A percentile compares a stretch with the other conserved stretches of the same genome.
Evolutionary conservation across 495 filamentous ascomycete species (phyloP).

Genomic region (Xylaria castorea): DNA sequence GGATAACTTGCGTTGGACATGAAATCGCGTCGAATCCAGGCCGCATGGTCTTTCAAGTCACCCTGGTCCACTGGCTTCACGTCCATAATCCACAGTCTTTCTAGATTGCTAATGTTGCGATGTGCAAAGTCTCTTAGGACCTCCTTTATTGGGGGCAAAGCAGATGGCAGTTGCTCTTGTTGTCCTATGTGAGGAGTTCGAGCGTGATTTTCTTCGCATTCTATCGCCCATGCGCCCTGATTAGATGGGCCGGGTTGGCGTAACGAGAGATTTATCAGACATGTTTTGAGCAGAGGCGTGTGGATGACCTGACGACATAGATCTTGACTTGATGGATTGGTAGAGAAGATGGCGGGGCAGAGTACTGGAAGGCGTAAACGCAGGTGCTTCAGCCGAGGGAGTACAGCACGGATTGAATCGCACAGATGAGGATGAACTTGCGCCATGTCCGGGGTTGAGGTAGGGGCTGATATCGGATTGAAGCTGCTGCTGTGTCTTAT

Average conservation of each 20-base stretch:
- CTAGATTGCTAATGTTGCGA: constrained; percentile 15
- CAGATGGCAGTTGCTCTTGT: constrained; percentile 8
- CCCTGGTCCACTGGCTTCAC: neutral
- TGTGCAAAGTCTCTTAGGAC: constrained; percentile 19
- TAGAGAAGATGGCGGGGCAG: constrained; percentile 24
- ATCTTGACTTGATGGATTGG: constrained; percentile 15
- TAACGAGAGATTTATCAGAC: constrained; percentile 27
- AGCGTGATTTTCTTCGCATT: constrained; percentile 16
- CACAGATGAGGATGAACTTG: constrained; percentile 16
- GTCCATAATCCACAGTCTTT: constrained; percentile 25
- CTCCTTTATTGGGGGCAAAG: constrained; percentile 17
- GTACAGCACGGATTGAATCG: constrained; percentile 24
- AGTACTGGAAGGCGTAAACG: constrained; percentile 25
- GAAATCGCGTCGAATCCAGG: constrained; percentile 30
- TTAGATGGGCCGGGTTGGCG: neutral
- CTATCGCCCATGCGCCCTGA: constrained; percentile 19
- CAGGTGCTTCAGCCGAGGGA: constrained; percentile 25
- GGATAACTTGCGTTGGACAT: constrained; percentile 20
- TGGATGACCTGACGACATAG: neutral
- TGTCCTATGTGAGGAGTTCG: constrained; percentile 12
- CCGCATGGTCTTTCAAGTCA: constrained; percentile 2
- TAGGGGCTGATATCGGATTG: neutral
- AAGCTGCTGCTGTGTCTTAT: constrained; percentile 13
- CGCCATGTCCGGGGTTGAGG: neutral
- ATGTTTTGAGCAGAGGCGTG: constrained; percentile 26